Conservation (phyloP, 2,329 filamentous ascomycete genomes). For the Aspergillus hiratsukae region DNA sequence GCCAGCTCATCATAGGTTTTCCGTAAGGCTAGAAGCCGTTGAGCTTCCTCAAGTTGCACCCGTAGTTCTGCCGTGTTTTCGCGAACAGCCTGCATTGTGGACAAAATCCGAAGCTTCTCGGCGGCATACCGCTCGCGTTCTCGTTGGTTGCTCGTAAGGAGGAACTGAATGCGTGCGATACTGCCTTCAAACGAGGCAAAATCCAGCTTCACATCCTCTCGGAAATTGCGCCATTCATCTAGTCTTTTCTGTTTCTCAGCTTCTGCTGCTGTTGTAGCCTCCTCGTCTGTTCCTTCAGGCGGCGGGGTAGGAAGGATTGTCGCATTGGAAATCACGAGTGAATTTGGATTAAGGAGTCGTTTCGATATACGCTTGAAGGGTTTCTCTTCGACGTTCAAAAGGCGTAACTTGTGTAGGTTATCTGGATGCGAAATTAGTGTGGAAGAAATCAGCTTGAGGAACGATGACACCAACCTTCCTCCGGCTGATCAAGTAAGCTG, state of each 20-base stretch:
- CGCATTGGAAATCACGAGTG: constrained; percentile 55
- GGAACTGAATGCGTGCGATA: constrained; percentile 82
- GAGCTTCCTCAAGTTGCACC: constrained; percentile 70
- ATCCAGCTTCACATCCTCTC: constrained; percentile 79
- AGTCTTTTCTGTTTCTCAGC: constrained; percentile 47
- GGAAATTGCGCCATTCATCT: constrained; percentile 62
- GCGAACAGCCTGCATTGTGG: constrained; percentile 71
- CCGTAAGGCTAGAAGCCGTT: constrained; percentile 68
- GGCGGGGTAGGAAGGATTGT: constrained; percentile 62
- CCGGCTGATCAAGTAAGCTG: constrained; percentile 66
- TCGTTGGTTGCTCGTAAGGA: constrained; percentile 73
- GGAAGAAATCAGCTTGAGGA: constrained; percentile 1
- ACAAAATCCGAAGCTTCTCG: constrained; percentile 73
- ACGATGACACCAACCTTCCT: constrained; percentile 41
- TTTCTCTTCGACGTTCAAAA: constrained; percentile 86
- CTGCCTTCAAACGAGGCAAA: constrained; percentile 84
- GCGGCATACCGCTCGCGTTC: constrained; percentile 79
- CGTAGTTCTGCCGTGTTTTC: constrained; percentile 69
- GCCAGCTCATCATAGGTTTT: constrained; percentile 86
- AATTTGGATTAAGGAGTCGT: constrained; percentile 66
- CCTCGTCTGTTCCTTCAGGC: constrained; percentile 51
- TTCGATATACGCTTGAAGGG: constrained; percentile 87
- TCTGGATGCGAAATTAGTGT: constrained; percentile 43
- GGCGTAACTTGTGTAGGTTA: constrained; percentile 79
- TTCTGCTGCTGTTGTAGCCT: constrained; percentile 42